phyloP scores from a whole-genome alignment of 1,284 basidiomycete species.

The Fomitopsis pinicola region DNA sequence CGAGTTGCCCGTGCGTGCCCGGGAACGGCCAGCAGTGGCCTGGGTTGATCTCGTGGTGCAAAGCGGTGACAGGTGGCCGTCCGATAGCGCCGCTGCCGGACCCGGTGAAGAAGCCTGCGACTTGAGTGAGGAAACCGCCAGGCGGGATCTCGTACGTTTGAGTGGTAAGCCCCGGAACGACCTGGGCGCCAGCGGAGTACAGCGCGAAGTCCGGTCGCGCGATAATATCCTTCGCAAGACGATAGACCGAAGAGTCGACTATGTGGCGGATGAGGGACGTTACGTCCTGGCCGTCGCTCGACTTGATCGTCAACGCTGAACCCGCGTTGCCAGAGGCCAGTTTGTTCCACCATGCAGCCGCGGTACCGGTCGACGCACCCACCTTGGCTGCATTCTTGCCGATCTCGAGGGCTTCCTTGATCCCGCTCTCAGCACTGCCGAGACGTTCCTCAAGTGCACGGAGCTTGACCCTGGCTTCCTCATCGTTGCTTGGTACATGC shows the following conservation, averaged over 20 bases:
- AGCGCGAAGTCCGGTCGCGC: constrained; percentile 84
- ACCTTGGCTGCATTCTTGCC: constrained; percentile 47
- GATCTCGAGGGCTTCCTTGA: constrained; percentile 67
- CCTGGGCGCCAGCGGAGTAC: constrained; percentile 74
- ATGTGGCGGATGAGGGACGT: constrained; percentile 66
- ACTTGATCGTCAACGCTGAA: constrained; percentile 60
- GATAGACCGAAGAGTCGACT: constrained; percentile 68
- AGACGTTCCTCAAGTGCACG: constrained; percentile 58
- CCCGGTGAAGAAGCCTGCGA: constrained; percentile 52
- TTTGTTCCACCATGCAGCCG: constrained; percentile 58
- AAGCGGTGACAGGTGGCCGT: constrained; percentile 76
- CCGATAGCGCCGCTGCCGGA: constrained; percentile 65
- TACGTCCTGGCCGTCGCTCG: constrained; percentile 73
- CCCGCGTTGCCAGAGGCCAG: constrained; percentile 38
- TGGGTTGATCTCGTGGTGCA: constrained; percentile 77
- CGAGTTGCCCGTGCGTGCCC: constrained; percentile 76
- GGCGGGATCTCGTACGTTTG: constrained; percentile 68
- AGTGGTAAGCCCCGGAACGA: constrained; percentile 82
- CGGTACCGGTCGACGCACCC: constrained; percentile 29
- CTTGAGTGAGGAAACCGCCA: constrained; percentile 34
- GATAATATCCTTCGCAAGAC: constrained; percentile 73
- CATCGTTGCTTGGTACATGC: constrained; percentile 33
- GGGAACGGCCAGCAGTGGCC: constrained; percentile 94
- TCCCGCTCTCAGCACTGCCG: constrained; percentile 59
- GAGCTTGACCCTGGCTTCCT: constrained; percentile 53